phyloP scores from a whole-genome alignment of 306 rosid species.

The Vigna unguiculata region DNA sequence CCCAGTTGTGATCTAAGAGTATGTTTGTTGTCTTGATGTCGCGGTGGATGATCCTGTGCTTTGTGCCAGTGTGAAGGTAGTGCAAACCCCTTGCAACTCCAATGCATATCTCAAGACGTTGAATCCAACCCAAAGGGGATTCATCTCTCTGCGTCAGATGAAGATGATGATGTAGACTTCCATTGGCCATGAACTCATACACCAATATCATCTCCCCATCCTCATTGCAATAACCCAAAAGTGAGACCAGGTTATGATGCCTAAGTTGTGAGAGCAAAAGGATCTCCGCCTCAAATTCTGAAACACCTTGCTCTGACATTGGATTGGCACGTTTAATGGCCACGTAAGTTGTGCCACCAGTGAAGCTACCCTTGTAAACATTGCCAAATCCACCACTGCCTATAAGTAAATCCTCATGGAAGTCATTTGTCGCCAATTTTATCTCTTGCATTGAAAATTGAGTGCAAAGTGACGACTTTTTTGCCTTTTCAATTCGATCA shows the following conservation, averaged over 20 bases:
- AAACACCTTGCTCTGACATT: slow-evolving; percentile 53
- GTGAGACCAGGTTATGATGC: slow-evolving; percentile 48
- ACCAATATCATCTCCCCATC: slow-evolving; percentile 57
- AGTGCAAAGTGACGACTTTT: slow-evolving; percentile 10
- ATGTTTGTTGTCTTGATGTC: slow-evolving; percentile 59
- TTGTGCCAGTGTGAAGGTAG: slow-evolving; percentile 53
- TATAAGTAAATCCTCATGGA: slow-evolving; percentile 36
- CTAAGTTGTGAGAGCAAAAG: slow-evolving; percentile 45
- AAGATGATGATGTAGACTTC: slow-evolving; percentile 47
- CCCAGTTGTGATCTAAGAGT: slow-evolving; percentile 51
- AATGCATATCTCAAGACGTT: slow-evolving; percentile 57
- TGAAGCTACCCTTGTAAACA: slow-evolving; percentile 50
- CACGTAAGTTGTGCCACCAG: slow-evolving; percentile 34
- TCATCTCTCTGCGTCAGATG: slow-evolving; percentile 42
- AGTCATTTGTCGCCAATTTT: slow-evolving; percentile 48
- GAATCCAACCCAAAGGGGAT: slow-evolving; percentile 48
- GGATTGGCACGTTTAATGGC: slow-evolving; percentile 49
- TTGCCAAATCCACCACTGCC: slow-evolving; percentile 51
- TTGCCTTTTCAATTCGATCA: not conserved
- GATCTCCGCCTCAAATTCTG: slow-evolving; percentile 51
- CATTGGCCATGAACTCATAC: slow-evolving; percentile 51
- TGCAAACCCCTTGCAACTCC: slow-evolving; percentile 55
- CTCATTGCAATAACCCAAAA: slow-evolving; percentile 55
- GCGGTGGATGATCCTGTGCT: slow-evolving; percentile 52
- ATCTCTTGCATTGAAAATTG: slow-evolving; percentile 41